Base-by-base conservation (phyloP, 1,284 basidiomycete genomes). In the Athelia psychrophila region DNA sequence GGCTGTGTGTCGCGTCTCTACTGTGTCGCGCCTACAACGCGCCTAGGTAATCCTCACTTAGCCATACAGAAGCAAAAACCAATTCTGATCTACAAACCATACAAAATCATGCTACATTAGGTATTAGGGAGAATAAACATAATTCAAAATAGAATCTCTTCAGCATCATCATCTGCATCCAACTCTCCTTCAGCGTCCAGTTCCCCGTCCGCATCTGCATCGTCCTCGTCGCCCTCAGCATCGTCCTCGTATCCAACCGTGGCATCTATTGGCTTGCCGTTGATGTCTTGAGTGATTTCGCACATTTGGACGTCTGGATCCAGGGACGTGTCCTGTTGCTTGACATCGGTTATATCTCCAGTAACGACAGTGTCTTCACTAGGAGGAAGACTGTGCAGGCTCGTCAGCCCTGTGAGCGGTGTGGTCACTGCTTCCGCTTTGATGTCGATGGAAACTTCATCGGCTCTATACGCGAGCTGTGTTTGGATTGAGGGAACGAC, bases 391-490 rank as follows among this genome's bases (percentile, higher is more conserved):
- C 78, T 79, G 53, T 79, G 78, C 47, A 75, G 71, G 57, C 78
- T 78, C 35, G 74, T 76, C 51, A 75, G 57, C 35, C 67, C 76
- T n/a, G 77, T 81, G 47, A 77, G 67, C 2, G 81, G 79, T 16
- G 79, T 81, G 36, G 72, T 77, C 51, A 67, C 58, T 53, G 80
- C 81, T 61, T 84, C 82, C 18, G 72, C 75, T 60, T 77, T 79
- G 44, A 76, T 63, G 48, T 69, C 68, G 19, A 65, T 68, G 10
- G 52, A 55, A 19, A 12, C 9, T 6, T 33, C 47, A 19, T 30
- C 27, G 15, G n/a, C 25, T 27, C 16, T 46, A 24, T 5, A 10
- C 22, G 38, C 38, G 10, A 23, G 38, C 8, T 42, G 8, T 30
- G 27, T 30, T 13, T 30, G 27, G 5, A 30, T 30, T 6, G 27